phyloP scores from a whole-genome alignment of 768 basidiomycete species.

The Agaricus subrufescens region DNA sequence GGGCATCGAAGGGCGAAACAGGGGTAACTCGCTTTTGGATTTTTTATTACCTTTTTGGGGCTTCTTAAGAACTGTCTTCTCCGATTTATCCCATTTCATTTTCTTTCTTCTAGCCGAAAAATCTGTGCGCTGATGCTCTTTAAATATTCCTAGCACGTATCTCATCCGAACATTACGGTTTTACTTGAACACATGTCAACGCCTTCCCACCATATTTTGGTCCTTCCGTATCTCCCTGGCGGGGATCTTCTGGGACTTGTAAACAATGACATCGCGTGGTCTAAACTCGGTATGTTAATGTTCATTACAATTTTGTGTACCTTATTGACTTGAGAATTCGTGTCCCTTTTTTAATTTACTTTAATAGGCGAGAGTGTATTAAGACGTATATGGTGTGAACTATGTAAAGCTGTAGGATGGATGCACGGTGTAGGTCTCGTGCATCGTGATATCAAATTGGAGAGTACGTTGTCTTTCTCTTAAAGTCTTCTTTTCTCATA shows the following conservation, averaged over 20 bases:
- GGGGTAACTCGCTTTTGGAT: no score
- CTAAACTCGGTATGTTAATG: slow-evolving; percentile 25
- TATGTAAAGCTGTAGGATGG: slow-evolving; percentile 78
- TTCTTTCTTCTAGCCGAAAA: no score
- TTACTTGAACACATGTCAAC: slow-evolving; percentile 71
- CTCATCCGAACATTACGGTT: slow-evolving; percentile 75
- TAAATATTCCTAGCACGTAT: slow-evolving; percentile 52
- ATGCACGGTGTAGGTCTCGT: slow-evolving; percentile 84
- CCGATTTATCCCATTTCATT: no score
- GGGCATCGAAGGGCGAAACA: no score
- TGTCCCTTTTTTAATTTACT: not conserved
- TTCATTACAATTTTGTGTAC: not conserved
- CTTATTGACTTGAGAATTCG: not conserved
- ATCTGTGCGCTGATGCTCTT: not conserved
- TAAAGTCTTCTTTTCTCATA: not conserved
- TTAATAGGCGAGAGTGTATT: slow-evolving; percentile 44
- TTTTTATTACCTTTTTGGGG: no score
- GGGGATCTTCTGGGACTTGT: slow-evolving; percentile 81
- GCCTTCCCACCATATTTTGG: slow-evolving; percentile 67
- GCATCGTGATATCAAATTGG: slow-evolving; percentile 89
- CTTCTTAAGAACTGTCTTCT: no score
- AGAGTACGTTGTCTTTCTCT: slow-evolving; percentile 41
- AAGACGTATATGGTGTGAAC: slow-evolving; percentile 68
- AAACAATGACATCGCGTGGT: slow-evolving; percentile 47
- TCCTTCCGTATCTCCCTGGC: slow-evolving; percentile 70